These are phyloP conservation scores for Fragilaria radians DNA, from an alignment of 108 stramenopile species.

Conservation along the genomic window DNA sequence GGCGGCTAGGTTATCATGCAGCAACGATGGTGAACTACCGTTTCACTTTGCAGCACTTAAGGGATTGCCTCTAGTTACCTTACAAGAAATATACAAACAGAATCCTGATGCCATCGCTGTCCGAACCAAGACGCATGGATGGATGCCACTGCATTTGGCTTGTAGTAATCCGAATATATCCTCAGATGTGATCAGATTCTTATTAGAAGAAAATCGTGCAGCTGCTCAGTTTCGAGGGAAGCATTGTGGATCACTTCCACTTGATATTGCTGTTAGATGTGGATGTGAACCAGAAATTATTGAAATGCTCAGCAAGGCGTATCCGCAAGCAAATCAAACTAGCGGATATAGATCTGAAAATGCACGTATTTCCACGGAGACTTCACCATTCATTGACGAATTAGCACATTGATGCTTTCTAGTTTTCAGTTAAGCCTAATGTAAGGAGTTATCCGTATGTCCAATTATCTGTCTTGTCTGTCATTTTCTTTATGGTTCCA, in stretches of 20 bases:
- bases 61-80: conserved; percentile 19
- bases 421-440: too few relatives aligned
- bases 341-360: too few relatives aligned
- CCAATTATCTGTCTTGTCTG: too few relatives aligned
- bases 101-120: conserved; percentile 34
- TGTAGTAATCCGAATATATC: conserved; percentile 30
- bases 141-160: conserved; percentile 39
- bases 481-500: too few relatives aligned
- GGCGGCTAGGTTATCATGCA: conserved; percentile 30
- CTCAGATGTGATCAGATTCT: conserved; percentile 15
- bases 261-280: conserved; percentile 28
- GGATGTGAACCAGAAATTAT: conserved; percentile 31
- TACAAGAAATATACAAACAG: conserved; percentile 27
- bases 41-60: conserved; percentile 37
- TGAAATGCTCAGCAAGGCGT: conserved; percentile 46
- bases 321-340: conserved; percentile 36
- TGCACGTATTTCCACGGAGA: too few relatives aligned
- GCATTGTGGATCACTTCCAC: conserved; percentile 29
- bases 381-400: too few relatives aligned
- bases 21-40: conserved; percentile 25
- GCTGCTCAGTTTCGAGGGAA: conserved; percentile 24
- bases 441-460: too few relatives aligned
- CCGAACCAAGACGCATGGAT: conserved; percentile 25
- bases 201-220: conserved; percentile 30
- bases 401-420: too few relatives aligned